phyloP scores from a whole-genome alignment of 169 alveolate genomes.

The Eimeria sp. region DNA sequence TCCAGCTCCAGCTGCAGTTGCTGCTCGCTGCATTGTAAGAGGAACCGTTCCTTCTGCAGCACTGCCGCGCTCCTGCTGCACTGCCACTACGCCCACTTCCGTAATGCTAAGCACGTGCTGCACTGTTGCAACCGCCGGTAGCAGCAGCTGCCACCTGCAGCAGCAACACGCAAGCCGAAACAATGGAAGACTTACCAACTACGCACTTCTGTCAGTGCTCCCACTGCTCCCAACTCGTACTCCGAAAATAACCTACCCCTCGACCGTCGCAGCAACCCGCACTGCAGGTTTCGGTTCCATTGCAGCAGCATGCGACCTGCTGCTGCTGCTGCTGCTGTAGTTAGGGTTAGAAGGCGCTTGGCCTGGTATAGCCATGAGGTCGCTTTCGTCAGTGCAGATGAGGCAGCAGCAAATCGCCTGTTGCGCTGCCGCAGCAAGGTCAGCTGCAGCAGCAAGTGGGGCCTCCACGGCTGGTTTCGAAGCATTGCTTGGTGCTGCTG shows the following conservation, averaged over 20 bases:
- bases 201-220: background rate
- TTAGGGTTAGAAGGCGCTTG: background rate
- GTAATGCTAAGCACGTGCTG: constrained; percentile 49
- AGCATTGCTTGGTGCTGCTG: constrained; percentile 14
- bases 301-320: background rate
- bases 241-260: background rate
- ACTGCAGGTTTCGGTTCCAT: constrained; percentile 16
- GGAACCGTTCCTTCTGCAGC: constrained; percentile 5
- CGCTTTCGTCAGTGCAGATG: constrained; percentile 59
- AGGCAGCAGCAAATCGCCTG: constrained; percentile 24
- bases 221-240: constrained; percentile 7
- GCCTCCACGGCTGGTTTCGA: background rate
- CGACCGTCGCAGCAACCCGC: constrained; percentile 43
- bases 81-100: constrained; percentile 61
- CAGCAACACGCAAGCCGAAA: constrained; percentile 37
- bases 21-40: background rate
- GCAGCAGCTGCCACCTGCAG: constrained; percentile 77
- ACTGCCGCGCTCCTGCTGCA: constrained; percentile 52
- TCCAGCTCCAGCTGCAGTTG: background rate
- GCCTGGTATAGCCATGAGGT: background rate
- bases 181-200: background rate
- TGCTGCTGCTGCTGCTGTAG: constrained; percentile 51
- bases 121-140: constrained; percentile 46
- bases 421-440: constrained; percentile 72
- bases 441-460: constrained; percentile 46